These are phyloP conservation scores for Cladosporium sp. DNA, from an alignment of 2,329 filamentous ascomycete genomes.

Conservation along the genomic window DNA sequence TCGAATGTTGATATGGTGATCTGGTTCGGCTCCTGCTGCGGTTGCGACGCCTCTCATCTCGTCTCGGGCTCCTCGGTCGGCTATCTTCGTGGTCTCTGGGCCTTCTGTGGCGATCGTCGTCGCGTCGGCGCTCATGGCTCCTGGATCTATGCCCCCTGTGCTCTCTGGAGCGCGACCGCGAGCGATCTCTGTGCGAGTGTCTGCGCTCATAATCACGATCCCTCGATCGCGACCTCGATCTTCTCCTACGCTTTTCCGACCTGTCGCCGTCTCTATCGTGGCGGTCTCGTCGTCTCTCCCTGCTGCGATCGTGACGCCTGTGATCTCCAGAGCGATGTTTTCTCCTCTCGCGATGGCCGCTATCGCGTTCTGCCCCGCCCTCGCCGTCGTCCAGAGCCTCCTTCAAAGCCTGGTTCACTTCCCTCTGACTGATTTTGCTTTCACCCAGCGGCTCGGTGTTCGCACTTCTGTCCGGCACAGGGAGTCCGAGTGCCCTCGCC, in stretches of 20 bases:
- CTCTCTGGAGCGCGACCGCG: slow-evolving; percentile 20
- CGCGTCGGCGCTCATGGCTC: slow-evolving; percentile 1
- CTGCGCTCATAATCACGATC: slow-evolving; percentile 20
- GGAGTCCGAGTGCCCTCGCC: slow-evolving; percentile 74
- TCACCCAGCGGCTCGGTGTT: slow-evolving; percentile 58
- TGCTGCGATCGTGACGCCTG: slow-evolving; percentile 21
- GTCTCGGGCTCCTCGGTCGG: slow-evolving; percentile 12
- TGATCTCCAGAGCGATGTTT: slow-evolving; percentile 11
- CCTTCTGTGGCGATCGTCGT: slow-evolving; percentile 2
- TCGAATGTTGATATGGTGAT: slow-evolving; percentile 14
- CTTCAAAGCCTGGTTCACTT: slow-evolving; percentile 53
- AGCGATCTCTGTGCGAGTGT: slow-evolving; percentile 21
- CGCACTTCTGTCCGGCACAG: slow-evolving; percentile 62
- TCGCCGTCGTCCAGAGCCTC: slow-evolving; percentile 41
- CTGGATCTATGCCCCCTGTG: slow-evolving; percentile 14
- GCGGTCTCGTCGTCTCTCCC: slow-evolving; percentile 19
- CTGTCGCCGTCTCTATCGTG: slow-evolving; percentile 18
- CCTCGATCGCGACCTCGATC: slow-evolving; percentile 27
- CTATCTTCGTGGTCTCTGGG: slow-evolving; percentile 10
- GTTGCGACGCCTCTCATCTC: slow-evolving; percentile 4
- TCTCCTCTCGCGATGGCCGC: slow-evolving; percentile 23
- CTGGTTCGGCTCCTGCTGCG: slow-evolving; percentile 17
- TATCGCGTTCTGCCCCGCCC: slow-evolving; percentile 22
- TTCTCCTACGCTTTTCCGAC: slow-evolving; percentile 19
- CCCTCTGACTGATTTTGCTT: slow-evolving; percentile 44